A percentile compares a stretch with the other conserved stretches of the same genome.
Conservation (phyloP, 164 flowering plant genomes). For the Dillenia turbinata region DNA sequence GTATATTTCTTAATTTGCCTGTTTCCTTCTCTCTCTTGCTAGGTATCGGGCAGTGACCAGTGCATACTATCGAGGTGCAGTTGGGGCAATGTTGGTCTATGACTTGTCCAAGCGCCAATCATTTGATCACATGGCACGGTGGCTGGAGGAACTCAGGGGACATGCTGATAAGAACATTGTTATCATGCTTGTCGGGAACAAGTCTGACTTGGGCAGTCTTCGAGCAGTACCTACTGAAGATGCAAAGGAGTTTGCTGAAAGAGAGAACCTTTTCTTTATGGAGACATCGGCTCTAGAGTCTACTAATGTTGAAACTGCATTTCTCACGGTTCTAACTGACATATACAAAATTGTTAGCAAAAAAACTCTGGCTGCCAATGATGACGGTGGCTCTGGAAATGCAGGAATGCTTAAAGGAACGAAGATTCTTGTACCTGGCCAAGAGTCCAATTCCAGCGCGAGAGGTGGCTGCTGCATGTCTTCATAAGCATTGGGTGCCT, state of each 20-base stretch:
- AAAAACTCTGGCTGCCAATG: constrained; percentile 46
- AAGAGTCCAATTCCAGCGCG: constrained; percentile 19
- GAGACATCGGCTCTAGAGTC: constrained; percentile 71
- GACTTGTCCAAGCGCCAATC: constrained; percentile 77
- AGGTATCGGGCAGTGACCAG: constrained; percentile 87
- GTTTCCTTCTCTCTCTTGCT: constrained; percentile 1
- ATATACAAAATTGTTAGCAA: constrained; percentile 54
- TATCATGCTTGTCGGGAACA: constrained; percentile 62
- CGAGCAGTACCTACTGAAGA: constrained; percentile 66
- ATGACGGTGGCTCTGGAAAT: constrained; percentile 20
- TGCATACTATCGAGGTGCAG: constrained; percentile 77
- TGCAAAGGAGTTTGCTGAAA: constrained; percentile 68
- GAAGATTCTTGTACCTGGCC: constrained; percentile 44
- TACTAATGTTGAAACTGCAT: constrained; percentile 65
- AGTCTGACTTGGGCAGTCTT: constrained; percentile 55
- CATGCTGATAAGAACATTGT: constrained; percentile 68
- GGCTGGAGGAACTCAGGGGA: constrained; percentile 73
- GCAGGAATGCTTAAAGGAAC: constrained; percentile 54
- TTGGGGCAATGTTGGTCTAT: constrained; percentile 75
- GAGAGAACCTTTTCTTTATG: constrained; percentile 68
- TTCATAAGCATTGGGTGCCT: constrained; percentile 7
- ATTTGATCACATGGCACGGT: constrained; percentile 66
- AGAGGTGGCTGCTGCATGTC: constrained; percentile 34
- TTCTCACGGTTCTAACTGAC: constrained; percentile 46
- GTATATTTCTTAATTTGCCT: background rate